These are phyloP conservation scores for Diutina scorzettiae DNA, from an alignment of 1,139 yeast genomes.

Conservation along the genomic window DNA sequence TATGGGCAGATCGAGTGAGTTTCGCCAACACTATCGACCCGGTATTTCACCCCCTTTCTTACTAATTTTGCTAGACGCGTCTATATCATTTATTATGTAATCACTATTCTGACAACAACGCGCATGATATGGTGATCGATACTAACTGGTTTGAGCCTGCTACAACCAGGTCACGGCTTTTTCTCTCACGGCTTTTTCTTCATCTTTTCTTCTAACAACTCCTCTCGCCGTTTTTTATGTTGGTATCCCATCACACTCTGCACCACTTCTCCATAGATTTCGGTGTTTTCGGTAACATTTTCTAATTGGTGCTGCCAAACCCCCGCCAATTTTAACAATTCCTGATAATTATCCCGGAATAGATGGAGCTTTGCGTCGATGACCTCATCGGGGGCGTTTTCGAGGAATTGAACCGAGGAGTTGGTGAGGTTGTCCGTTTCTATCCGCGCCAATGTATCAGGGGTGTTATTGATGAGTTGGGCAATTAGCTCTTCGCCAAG, in stretches of 20 bases:
- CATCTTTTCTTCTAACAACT: slow-evolving; percentile 22
- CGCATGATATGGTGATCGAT: too few species aligned
- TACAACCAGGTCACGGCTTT: too few species aligned
- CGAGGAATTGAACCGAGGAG: slow-evolving; percentile 20
- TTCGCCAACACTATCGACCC: too few species aligned
- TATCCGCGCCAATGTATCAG: slow-evolving; percentile 18
- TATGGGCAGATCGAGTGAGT: too few species aligned
- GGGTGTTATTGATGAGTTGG: slow-evolving; percentile 14
- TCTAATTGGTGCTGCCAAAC: slow-evolving; percentile 37
- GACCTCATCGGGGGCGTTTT: slow-evolving; percentile 12
- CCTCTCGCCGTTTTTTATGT: slow-evolving; percentile 42
- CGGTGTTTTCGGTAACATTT: slow-evolving; percentile 39
- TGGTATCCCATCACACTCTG: slow-evolving; percentile 63
- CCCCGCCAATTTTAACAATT: slow-evolving; percentile 26
- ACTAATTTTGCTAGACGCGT: too few species aligned
- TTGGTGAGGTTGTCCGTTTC: slow-evolving; percentile 28
- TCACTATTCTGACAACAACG: too few species aligned
- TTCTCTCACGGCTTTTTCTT: too few species aligned
- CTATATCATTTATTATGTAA: too few species aligned
- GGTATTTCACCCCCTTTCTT: too few species aligned
- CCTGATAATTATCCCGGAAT: slow-evolving; percentile 17
- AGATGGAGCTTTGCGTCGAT: slow-evolving; percentile 20
- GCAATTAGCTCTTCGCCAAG: slow-evolving; percentile 13
- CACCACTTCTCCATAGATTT: slow-evolving; percentile 57
- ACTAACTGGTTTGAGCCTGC: too few species aligned